phyloP scores from a whole-genome alignment of 164 flowering plant genomes.

The Warburgia ugandensis region DNA sequence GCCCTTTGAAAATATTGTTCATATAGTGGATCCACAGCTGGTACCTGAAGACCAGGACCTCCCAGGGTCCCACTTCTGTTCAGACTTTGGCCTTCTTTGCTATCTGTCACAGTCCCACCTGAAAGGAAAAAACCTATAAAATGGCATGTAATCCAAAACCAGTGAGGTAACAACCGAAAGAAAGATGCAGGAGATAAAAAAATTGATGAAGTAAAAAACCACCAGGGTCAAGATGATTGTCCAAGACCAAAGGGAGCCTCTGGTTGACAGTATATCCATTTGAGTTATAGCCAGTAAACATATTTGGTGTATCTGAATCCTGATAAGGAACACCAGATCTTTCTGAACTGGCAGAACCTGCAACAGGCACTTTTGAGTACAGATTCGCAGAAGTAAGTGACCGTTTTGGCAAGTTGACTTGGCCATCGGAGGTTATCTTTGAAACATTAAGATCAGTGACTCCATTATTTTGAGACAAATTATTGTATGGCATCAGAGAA shows the following conservation, averaged over 20 bases:
- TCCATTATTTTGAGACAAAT: slow-evolving; percentile 32
- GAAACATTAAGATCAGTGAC: slow-evolving; percentile 24
- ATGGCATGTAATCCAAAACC: too few relatives aligned
- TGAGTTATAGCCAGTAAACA: slow-evolving; percentile 19
- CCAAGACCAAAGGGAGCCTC: slow-evolving; percentile 20
- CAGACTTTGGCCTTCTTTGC: slow-evolving; percentile 17
- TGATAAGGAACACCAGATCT: slow-evolving; percentile 24
- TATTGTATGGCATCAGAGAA: slow-evolving; percentile 16
- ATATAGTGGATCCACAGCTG: slow-evolving; percentile 33
- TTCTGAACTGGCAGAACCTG: slow-evolving; percentile 28
- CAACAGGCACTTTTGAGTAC: slow-evolving; percentile 27
- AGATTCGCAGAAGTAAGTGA: slow-evolving; percentile 41
- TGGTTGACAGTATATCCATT: slow-evolving; percentile 27
- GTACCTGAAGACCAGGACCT: slow-evolving; percentile 25
- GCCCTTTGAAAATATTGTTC: slow-evolving; percentile 31
- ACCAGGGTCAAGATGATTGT: slow-evolving; percentile 44
- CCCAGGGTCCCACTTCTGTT: slow-evolving; percentile 25
- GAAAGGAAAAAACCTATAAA: slow-evolving; percentile 8
- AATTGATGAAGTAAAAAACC: too few relatives aligned
- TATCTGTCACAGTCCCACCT: slow-evolving; percentile 21
- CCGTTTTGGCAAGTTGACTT: slow-evolving; percentile 33
- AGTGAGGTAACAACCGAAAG: too few relatives aligned
- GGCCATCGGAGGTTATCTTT: slow-evolving; percentile 24
- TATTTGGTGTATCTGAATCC: slow-evolving; percentile 18
- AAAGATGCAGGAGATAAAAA: too few relatives aligned